A percentile compares a stretch with the other conserved stretches of the same genome.
Evolutionary conservation across 495 filamentous ascomycete species (phyloP).

Genomic region (Xylaria bambusicola): DNA sequence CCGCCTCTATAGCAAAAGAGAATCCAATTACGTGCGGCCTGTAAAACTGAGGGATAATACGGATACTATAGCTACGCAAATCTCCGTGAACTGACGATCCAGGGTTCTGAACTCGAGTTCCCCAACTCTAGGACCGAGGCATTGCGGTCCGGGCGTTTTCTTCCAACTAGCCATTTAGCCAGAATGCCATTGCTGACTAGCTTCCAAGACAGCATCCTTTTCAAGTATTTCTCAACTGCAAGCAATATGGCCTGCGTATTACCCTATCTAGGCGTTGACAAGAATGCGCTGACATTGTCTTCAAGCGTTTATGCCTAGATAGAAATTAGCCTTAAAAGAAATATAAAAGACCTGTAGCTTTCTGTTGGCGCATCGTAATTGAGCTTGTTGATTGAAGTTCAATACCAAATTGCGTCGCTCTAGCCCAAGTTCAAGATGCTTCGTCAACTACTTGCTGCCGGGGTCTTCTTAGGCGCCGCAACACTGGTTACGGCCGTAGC

Average conservation of each 20-base stretch:
- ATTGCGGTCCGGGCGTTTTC: background rate
- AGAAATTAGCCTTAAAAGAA: background rate
- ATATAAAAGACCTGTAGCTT: conserved; percentile 19
- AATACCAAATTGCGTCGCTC: background rate
- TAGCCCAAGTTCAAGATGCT: conserved; percentile 17
- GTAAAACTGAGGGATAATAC: too few species aligned
- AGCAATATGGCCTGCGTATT: conserved; percentile 14
- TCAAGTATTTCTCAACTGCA: conserved; percentile 20
- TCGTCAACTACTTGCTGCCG: conserved; percentile 21
- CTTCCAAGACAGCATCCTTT: conserved; percentile 7
- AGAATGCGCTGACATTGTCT: background rate
- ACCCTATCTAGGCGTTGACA: conserved; percentile 13
- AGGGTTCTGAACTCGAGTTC: background rate
- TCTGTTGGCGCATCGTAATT: background rate
- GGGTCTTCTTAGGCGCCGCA: conserved; percentile 31
- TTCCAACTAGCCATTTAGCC: conserved; percentile 35
- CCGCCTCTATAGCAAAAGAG: too few species aligned
- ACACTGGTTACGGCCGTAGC: conserved; percentile 26
- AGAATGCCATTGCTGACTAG: conserved; percentile 12
- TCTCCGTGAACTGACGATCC: conserved; percentile 23
- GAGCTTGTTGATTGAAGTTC: too few species aligned
- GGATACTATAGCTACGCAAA: conserved; percentile 11
- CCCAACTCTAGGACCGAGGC: conserved; percentile 7
- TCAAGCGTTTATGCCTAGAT: background rate
- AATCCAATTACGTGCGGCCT: too few species aligned